Conservation (phyloP, 129 eudicot genomes). For the Sambucus nigra region DNA sequence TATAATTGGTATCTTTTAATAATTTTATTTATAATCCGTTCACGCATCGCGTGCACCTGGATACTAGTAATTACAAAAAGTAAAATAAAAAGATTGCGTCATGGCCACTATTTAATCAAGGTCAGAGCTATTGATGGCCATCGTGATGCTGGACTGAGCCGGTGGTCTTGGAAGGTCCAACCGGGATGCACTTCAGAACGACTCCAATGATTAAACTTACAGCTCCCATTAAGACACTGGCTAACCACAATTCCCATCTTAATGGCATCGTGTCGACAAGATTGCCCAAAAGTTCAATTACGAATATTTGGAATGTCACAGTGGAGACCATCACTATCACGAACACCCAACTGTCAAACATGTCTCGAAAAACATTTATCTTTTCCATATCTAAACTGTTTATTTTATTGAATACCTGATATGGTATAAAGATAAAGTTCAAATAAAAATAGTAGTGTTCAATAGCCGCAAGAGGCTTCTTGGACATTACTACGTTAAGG, state of each 20-base stretch:
- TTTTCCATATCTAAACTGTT: conserved; percentile 95
- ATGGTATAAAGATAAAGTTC: not conserved
- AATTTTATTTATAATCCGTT: too few relatives aligned
- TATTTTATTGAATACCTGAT: conserved; percentile 70
- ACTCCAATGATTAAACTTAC: conserved; percentile 47
- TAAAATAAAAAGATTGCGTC: too few relatives aligned
- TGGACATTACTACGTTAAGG: too few relatives aligned
- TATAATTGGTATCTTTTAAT: too few relatives aligned
- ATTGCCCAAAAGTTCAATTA: conserved; percentile 65
- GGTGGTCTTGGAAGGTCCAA: conserved; percentile 16
- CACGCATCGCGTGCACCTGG: too few relatives aligned
- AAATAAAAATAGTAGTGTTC: not conserved
- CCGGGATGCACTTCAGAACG: conserved; percentile 60
- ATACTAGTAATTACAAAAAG: too few relatives aligned
- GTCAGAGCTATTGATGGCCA: conserved; percentile 71
- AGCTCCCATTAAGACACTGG: conserved; percentile 57
- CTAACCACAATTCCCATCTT: conserved; percentile 37
- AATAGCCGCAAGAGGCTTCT: too few relatives aligned
- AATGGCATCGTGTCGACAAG: conserved; percentile 76
- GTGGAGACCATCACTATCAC: conserved; percentile 52
- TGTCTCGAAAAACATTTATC: conserved; percentile 51
- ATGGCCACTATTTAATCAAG: too few relatives aligned
- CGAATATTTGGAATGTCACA: conserved; percentile 50
- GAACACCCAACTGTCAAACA: conserved; percentile 73
- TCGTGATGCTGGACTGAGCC: conserved; percentile 40